Percentiles rank a stretch among this genome's conserved stretches.
These are phyloP conservation scores for Chlamydomonas schloesseri DNA, from an alignment of 139 green algal species.

Conservation along the genomic window DNA sequence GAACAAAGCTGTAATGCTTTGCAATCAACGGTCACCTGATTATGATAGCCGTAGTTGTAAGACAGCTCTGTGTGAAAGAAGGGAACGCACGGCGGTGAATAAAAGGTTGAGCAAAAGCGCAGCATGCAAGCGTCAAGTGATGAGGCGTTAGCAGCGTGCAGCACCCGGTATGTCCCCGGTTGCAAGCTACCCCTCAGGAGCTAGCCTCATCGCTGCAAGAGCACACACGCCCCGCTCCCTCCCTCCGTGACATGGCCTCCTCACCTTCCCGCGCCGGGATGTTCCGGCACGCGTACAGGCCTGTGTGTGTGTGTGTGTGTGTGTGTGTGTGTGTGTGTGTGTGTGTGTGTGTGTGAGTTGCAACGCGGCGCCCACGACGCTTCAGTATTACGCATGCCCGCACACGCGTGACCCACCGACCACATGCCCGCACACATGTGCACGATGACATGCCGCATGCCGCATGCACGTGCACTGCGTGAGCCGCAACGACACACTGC, in stretches of 20 bases:
- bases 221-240: background rate
- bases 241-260: background rate
- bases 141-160: background rate
- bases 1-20: no score
- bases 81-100: background rate
- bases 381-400: no score
- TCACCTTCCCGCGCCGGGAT: constrained; percentile 49
- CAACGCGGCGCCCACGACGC: background rate
- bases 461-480: no score
- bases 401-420: background rate
- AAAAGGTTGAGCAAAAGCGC: background rate
- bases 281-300: constrained; percentile 55
- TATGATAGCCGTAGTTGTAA: constrained; percentile 68
- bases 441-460: no score
- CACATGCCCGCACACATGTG: background rate
- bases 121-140: background rate
- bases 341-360: no score
- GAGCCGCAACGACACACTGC: no score
- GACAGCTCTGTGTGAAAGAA: constrained; percentile 58
- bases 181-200: no score
- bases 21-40: background rate
- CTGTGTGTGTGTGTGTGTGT: background rate
- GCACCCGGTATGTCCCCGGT: no score
- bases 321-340: no score
- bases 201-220: background rate